These are phyloP conservation scores for Coprinellus aureogranulatus DNA, from an alignment of 768 basidiomycete species.

Conservation along the genomic window DNA sequence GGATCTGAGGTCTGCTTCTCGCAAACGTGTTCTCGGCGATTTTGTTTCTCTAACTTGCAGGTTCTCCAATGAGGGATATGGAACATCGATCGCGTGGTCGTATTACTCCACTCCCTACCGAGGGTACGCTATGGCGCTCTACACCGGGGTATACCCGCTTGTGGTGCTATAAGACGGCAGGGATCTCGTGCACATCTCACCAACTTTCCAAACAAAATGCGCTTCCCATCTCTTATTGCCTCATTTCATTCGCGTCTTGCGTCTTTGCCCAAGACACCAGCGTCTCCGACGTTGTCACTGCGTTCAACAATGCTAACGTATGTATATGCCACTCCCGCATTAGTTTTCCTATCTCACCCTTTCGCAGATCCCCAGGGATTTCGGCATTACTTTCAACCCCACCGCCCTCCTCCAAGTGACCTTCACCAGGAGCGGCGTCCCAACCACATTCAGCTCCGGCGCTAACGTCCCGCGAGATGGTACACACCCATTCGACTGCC, in stretches of 20 bases:
- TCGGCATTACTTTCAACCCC: conserved; percentile 26
- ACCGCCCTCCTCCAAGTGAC: conserved; percentile 25
- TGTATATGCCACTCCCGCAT: background rate
- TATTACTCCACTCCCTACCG: background rate
- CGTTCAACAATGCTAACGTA: conserved; percentile 24
- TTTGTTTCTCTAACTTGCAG: background rate
- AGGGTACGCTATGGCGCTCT: background rate
- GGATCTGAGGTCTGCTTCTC: background rate
- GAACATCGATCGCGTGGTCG: too few relatives aligned
- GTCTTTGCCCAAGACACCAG: conserved; percentile 21
- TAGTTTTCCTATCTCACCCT: background rate
- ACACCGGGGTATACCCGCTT: conserved; percentile 4
- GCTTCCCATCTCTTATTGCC: conserved; percentile 9
- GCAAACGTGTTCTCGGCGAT: conserved; percentile 1
- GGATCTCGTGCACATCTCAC: background rate
- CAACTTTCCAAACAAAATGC: background rate
- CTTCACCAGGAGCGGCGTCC: conserved; percentile 18
- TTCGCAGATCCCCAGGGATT: conserved; percentile 21
- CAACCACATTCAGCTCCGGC: conserved; percentile 26
- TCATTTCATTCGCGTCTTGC: conserved; percentile 2
- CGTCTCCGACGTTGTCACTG: conserved; percentile 18
- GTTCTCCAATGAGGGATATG: background rate
- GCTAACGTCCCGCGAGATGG: conserved; percentile 24
- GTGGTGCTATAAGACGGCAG: background rate
- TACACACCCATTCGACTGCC: conserved; percentile 5